A percentile compares a stretch with the other conserved stretches of the same genome.
Conservation (phyloP, 306 rosid genomes). For the Malus fusca region DNA sequence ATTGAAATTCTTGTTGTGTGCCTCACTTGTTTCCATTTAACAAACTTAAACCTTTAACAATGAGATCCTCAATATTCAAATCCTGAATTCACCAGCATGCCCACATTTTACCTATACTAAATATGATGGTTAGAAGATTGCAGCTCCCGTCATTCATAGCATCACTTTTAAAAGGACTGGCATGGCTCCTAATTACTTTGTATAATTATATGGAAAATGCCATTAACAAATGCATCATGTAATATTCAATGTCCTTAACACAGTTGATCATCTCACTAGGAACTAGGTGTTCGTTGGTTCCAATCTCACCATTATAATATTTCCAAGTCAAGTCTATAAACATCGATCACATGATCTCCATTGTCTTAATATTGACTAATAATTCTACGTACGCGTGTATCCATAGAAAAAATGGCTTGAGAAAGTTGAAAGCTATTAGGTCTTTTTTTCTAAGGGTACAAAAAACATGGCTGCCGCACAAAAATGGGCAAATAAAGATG, state of each 20-base stretch:
- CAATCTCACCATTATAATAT: not conserved
- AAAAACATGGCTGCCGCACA: constrained; percentile 9
- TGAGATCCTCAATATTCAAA: no score
- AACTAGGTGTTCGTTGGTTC: not conserved
- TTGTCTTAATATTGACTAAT: not conserved
- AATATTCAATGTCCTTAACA: no score
- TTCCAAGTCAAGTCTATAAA: not conserved
- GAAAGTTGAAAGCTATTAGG: not conserved
- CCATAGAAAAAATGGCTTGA: not conserved
- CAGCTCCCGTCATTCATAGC: not conserved
- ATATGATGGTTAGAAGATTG: no score
- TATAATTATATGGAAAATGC: not conserved
- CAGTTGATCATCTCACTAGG: not conserved
- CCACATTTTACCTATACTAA: no score
- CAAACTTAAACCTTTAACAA: no score
- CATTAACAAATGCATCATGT: not conserved
- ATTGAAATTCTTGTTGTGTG: no score
- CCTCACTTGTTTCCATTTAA: no score
- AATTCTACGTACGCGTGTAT: not conserved
- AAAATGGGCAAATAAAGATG: constrained; percentile 17
- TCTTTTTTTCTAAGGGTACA: not conserved
- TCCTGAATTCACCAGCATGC: no score
- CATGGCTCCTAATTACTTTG: no score
- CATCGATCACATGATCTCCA: not conserved
- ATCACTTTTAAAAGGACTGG: no score